Evolutionary conservation across 495 filamentous ascomycete species (phyloP), one percentile per base, ranked within the genome.

Genomic region (Aspergillus steynii): DNA sequence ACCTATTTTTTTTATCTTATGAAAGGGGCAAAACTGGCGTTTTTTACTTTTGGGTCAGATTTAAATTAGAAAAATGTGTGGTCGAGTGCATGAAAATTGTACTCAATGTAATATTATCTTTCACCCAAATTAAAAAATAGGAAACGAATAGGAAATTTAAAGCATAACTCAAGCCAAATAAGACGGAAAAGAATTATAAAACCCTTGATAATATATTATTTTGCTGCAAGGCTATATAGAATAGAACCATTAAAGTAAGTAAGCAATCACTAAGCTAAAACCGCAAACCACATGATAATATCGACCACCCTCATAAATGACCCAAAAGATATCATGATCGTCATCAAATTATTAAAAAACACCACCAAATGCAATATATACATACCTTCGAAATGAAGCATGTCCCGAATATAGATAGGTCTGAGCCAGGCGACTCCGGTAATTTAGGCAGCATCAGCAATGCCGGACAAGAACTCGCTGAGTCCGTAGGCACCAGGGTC

Each of bases 401-500:
- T 14, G 37, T 15, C 37, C 37, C 37, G 37, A 42, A 63, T 66
- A 52, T 57, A 42, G 37, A 34, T 34, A 34, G 31, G 6, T 42
- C 37, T 0, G 49, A 48, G 31, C 4, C 31, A 34, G 37, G 37
- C 27, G 29, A 7, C n/a, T 2, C 26, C 31, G 15, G 28, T 27
- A 20, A 5, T 49, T 60, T 62, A 72, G 50, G 65, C 28, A 45
- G 77, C 86, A 48, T 84, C 84, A 0, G 89, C 89, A 61, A 99
- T 60, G 0, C 93, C 95, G 57, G 81, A 75, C 72, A 96, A 86
- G 69, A 99, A 92, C 66, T 87, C 85, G 26, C 82, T 89, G 65
- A 96, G 76, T 46, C 91, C 96, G 81, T 85, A 89, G 28, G 95
- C 95, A 6, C 95, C 95, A 2, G 95, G 95, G 74, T 99, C 95